phyloP scores from a whole-genome alignment of 768 basidiomycete genomes.

The Mycena floridula region DNA sequence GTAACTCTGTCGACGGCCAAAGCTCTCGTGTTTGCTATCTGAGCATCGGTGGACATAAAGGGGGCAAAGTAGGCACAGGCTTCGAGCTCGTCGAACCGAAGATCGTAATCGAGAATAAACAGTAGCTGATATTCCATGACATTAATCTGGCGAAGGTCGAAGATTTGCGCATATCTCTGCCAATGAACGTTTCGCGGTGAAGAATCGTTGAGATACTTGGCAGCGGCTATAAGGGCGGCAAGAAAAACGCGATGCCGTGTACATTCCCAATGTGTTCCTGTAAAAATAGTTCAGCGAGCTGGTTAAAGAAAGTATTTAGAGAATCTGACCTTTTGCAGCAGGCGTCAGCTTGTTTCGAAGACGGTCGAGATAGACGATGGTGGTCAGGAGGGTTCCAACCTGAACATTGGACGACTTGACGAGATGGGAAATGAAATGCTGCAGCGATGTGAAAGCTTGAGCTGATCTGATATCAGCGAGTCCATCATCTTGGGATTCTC shows the following conservation, averaged over 20 bases:
- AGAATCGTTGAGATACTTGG: slow-evolving; percentile 97
- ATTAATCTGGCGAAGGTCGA: slow-evolving; percentile 79
- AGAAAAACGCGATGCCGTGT: slow-evolving; percentile 95
- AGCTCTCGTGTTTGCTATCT: slow-evolving; percentile 37
- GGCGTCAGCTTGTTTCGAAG: slow-evolving; percentile 73
- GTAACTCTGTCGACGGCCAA: slow-evolving; percentile 50
- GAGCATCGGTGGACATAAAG: slow-evolving; percentile 43
- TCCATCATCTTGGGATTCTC: slow-evolving; percentile 21
- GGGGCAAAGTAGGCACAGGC: slow-evolving; percentile 66
- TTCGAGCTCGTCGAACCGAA: slow-evolving; percentile 84
- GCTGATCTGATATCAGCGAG: slow-evolving; percentile 2
- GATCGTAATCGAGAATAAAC: slow-evolving; percentile 86
- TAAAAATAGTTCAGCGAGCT: neutral
- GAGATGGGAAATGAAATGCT: slow-evolving; percentile 80
- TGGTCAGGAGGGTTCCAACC: slow-evolving; percentile 84
- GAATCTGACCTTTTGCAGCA: slow-evolving; percentile 72
- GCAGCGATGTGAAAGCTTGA: slow-evolving; percentile 38
- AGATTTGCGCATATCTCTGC: slow-evolving; percentile 71
- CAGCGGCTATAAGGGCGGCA: slow-evolving; percentile 90
- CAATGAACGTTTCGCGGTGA: slow-evolving; percentile 95
- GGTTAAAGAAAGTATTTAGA: slow-evolving; percentile 1
- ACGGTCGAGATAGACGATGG: slow-evolving; percentile 87
- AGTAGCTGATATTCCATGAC: slow-evolving; percentile 97
- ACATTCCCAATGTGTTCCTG: slow-evolving; percentile 30
- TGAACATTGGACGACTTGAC: slow-evolving; percentile 83